Percentiles rank a stretch among this genome's conserved stretches.
These are phyloP conservation scores for Crithidia bombi DNA, from an alignment of 208 protist species.

Conservation along the genomic window DNA sequence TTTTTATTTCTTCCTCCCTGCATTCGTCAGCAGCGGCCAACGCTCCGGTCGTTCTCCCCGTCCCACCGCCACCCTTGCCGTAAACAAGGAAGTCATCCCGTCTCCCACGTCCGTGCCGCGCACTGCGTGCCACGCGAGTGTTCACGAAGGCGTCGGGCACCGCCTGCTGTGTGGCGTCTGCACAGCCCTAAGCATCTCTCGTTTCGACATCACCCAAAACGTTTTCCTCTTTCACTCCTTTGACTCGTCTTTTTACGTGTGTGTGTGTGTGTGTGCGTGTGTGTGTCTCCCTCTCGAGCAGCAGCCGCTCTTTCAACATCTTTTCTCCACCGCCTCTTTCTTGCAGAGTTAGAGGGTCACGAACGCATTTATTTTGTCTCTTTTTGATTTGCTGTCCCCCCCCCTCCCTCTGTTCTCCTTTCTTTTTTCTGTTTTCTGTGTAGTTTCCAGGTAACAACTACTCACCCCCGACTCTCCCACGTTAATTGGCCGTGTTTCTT, in stretches of 20 bases:
- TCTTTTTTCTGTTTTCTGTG: not conserved
- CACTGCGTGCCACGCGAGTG: not conserved
- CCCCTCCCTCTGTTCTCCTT: not conserved
- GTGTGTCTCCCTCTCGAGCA: not conserved
- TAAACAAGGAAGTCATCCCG: not conserved
- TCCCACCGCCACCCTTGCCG: too few species aligned
- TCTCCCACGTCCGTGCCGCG: conserved; percentile 1
- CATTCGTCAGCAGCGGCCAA: too few species aligned
- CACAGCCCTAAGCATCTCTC: not conserved
- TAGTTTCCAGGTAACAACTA: not conserved
- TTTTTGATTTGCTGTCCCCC: not conserved
- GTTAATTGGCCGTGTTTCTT: not conserved
- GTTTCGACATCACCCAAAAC: not conserved
- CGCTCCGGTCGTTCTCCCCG: too few species aligned
- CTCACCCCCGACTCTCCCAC: not conserved
- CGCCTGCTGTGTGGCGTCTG: not conserved
- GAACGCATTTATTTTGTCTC: not conserved
- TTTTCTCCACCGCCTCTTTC: not conserved
- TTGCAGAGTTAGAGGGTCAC: not conserved
- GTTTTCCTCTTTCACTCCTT: not conserved
- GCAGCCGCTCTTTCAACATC: not conserved
- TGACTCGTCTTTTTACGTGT: not conserved
- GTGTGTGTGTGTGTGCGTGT: conserved; percentile 2
- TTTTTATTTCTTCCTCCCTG: too few species aligned
- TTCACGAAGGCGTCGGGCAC: not conserved